These are phyloP conservation scores for Microbotryum violaceum DNA, from an alignment of 1,284 basidiomycete genomes.

Conservation along the genomic window DNA sequence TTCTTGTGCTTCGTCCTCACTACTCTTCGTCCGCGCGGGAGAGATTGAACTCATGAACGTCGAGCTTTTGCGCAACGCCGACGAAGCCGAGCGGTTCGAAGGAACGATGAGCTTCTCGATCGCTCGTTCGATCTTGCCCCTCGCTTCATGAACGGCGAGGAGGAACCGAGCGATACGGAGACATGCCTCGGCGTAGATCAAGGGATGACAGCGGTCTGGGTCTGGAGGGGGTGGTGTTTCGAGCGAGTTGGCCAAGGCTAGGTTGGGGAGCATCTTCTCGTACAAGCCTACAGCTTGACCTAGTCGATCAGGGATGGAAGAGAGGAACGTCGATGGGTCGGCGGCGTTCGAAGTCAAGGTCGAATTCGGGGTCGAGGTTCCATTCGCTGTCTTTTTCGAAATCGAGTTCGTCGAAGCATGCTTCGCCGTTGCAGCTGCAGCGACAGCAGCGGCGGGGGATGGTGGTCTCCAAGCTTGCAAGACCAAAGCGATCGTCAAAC, in stretches of 20 bases:
- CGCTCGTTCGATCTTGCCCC: conserved; percentile 20
- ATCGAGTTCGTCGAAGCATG: neutral
- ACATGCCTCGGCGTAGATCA: conserved; percentile 32
- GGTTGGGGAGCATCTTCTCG: conserved; percentile 28
- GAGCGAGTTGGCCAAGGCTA: neutral
- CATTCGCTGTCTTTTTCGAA: neutral
- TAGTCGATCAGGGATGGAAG: conserved; percentile 33
- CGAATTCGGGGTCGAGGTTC: conserved; percentile 5
- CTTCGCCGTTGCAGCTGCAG: neutral
- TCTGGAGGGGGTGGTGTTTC: conserved; percentile 12
- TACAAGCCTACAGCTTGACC: conserved; percentile 27
- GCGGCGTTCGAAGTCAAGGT: neutral
- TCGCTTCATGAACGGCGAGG: conserved; percentile 22
- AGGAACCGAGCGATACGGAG: conserved; percentile 28
- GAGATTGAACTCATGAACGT: neutral
- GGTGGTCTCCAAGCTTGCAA: conserved; percentile 21
- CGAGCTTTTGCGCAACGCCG: too few species aligned
- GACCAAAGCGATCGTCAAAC: conserved; percentile 49
- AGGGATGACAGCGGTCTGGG: conserved; percentile 31
- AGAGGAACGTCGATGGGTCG: conserved; percentile 27
- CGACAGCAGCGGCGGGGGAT: neutral
- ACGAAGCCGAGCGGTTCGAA: neutral
- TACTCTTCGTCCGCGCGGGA: neutral
- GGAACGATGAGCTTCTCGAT: conserved; percentile 13
- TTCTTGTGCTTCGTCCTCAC: neutral